phyloP scores from a whole-genome alignment of 768 basidiomycete genomes.

The Boletus rex-veris region DNA sequence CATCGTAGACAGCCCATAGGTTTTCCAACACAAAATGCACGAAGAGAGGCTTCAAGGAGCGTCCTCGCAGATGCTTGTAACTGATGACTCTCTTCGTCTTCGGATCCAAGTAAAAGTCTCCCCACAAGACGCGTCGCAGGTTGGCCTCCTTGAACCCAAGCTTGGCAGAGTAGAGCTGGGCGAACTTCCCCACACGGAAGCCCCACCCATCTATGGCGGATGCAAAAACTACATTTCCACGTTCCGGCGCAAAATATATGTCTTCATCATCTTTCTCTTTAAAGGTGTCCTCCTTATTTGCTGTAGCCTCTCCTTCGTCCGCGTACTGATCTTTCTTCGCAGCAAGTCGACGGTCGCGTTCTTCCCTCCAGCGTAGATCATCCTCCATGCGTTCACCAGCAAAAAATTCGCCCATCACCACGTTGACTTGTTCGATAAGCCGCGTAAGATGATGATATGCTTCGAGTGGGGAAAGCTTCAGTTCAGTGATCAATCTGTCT shows the following conservation, averaged over 20 bases:
- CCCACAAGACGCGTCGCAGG: slow-evolving; percentile 87
- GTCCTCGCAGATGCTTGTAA: slow-evolving; percentile 83
- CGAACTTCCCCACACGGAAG: slow-evolving; percentile 90
- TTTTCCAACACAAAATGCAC: slow-evolving; percentile 98
- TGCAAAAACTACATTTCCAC: slow-evolving; percentile 94
- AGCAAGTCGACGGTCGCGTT: slow-evolving; percentile 77
- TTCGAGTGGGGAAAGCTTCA: slow-evolving; percentile 86
- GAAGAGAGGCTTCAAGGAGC: slow-evolving; percentile 88
- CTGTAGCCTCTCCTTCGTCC: slow-evolving; percentile 58
- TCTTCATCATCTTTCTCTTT: slow-evolving; percentile 97
- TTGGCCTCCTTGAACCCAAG: slow-evolving; percentile 88
- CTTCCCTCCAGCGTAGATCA: slow-evolving; percentile 90
- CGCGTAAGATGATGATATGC: slow-evolving; percentile 93
- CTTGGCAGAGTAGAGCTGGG: slow-evolving; percentile 86
- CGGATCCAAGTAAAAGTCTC: slow-evolving; percentile 94
- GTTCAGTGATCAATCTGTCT: slow-evolving; percentile 90
- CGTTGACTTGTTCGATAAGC: slow-evolving; percentile 95
- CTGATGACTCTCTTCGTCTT: slow-evolving; percentile 93
- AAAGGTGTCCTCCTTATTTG: slow-evolving; percentile 65
- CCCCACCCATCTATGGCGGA: slow-evolving; percentile 98
- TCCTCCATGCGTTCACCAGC: slow-evolving; percentile 96
- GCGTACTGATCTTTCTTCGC: slow-evolving; percentile 69
- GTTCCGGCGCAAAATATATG: slow-evolving; percentile 94
- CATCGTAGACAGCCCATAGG: slow-evolving; percentile 96
- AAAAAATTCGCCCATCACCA: slow-evolving; percentile 96